Evolutionary conservation across 495 filamentous ascomycete genomes (phyloP).

Genomic region (Talaromyces borbonicus): DNA sequence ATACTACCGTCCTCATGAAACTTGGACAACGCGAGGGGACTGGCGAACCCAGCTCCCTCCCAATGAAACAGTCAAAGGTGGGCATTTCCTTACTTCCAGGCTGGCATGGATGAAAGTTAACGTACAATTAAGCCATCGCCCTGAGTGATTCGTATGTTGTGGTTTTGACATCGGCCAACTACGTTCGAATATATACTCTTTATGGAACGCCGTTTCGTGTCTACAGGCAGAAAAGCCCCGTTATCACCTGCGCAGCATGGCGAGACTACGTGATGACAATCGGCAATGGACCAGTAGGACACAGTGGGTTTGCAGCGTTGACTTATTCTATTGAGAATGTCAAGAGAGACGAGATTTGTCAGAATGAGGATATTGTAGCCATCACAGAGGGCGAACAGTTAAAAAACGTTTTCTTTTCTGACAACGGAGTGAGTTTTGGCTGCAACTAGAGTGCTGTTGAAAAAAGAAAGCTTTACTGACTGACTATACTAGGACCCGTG

Average conservation of each 20-base stretch:
- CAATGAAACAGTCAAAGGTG: constrained; percentile 63
- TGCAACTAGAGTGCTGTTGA: no score
- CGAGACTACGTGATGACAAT: constrained; percentile 88
- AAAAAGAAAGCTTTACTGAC: no score
- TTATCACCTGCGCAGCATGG: constrained; percentile 88
- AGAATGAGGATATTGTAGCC: constrained; percentile 85
- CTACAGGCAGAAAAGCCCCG: constrained; percentile 84
- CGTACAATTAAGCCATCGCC: constrained; percentile 63
- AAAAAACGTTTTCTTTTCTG: constrained; percentile 83
- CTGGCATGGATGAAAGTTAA: constrained; percentile 3
- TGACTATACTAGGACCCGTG: constrained; percentile 90
- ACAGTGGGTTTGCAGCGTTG: constrained; percentile 59
- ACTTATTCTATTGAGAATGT: constrained; percentile 88
- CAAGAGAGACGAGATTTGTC: constrained; percentile 83
- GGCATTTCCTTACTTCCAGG: constrained; percentile 1
- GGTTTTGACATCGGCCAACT: constrained; percentile 71
- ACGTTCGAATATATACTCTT: constrained; percentile 85
- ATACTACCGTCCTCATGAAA: constrained; percentile 96
- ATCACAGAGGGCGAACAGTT: constrained; percentile 61
- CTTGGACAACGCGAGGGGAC: constrained; percentile 83
- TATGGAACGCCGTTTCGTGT: constrained; percentile 84
- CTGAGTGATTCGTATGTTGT: constrained; percentile 85
- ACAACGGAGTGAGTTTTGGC: constrained; percentile 67
- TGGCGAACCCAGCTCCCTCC: constrained; percentile 79
- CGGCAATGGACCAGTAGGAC: constrained; percentile 77